Evolutionary conservation across 108 stramenopile species (phyloP).

Genomic region (Pseudonitzschia delicatissima): DNA sequence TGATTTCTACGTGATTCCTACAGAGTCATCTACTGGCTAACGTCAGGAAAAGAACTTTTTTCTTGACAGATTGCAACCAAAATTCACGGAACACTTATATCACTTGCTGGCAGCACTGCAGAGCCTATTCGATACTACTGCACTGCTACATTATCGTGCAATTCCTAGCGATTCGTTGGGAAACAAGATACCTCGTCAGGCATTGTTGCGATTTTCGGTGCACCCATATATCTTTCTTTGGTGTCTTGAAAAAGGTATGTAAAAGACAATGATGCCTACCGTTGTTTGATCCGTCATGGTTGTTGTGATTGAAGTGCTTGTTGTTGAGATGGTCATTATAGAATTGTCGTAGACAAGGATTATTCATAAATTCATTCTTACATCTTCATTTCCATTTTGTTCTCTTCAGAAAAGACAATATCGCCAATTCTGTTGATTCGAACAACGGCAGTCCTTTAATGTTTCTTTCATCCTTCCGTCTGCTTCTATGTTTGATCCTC

Average conservation of each 20-base stretch:
- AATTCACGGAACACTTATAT: not conserved
- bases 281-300: no score
- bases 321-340: no score
- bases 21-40: not conserved
- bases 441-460: constrained; percentile 7
- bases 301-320: no score
- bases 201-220: not conserved
- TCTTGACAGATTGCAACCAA: not conserved
- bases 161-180: not conserved
- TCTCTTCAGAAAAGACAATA: constrained; percentile 2
- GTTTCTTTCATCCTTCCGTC: constrained; percentile 10
- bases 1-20: not conserved
- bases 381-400: no score
- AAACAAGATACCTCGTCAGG: not conserved
- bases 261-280: no score
- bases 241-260: no score
- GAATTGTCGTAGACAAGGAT: no score
- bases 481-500: constrained; percentile 18
- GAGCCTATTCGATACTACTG: not conserved
- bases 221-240: not conserved
- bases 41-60: constrained; percentile 4
- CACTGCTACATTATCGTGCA: not conserved
- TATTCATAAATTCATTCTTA: no score
- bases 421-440: not conserved
- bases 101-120: not conserved